Base-by-base conservation (phyloP, 73 alveolate genomes). In the Breviolum minutum region DNA sequence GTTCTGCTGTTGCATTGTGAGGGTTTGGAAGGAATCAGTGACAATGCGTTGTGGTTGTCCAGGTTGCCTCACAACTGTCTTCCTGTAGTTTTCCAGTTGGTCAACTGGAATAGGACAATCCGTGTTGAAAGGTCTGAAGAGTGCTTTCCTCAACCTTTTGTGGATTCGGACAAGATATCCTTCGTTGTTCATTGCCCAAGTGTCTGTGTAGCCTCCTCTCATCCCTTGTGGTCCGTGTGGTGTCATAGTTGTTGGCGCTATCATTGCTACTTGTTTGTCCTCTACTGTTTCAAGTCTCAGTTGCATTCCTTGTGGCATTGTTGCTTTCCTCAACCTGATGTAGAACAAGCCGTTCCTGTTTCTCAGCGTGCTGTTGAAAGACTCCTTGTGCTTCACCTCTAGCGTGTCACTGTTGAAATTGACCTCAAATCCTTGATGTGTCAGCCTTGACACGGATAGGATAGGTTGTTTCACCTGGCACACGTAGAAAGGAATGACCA, bases 141-240 rank as follows among this genome's bases (percentile, higher is more conserved):
- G 77, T 24, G 93, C 93, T 64, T n/a, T 84, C 24, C 93, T 11
- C 16, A 24, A 19, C 26, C 54, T 17, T 76, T 62, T 19, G 93
- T 84, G 93, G 76, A 24, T 20, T 8, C 93, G 74, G 61, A 61
- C 93, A 26, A 84, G 68, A 76, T 26, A 84, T 61, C 93, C 93
- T 61, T 84, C 73, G 6, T 22, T 61, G 77, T 84, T 84, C 48
- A 7, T 30, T 12, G 54, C 62, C 93, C 93, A 84, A 0, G 3
- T 13, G 93, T 84, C 93, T 11, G 22, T 24, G 74, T 22, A 0
- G 60, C 77, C 61, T 12, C 77, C 94, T 6, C 20, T 60, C 16
- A 9, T 3, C 20, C 29, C 26, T 22, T 17, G 20, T 60, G 94
- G 32, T 12, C 69, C 89, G 13, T 24, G 12, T 32, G 89, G 19